Conservation (phyloP, 257 asterid species). For the Lavandula angustifolia region DNA sequence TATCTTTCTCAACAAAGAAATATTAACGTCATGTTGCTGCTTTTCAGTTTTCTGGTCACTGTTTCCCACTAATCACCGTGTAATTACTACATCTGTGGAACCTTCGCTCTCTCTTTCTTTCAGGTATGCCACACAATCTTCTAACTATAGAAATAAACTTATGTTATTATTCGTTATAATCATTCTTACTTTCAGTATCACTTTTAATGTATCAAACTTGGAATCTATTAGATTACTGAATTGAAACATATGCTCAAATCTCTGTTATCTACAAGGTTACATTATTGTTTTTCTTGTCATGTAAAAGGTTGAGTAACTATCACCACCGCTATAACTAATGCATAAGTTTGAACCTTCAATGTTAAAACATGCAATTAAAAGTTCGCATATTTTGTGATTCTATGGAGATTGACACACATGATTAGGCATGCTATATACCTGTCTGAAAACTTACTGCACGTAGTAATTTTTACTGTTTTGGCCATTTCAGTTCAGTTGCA, state of each 20-base stretch:
- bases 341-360: too few relatives aligned
- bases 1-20: not conserved
- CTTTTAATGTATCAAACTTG: too few relatives aligned
- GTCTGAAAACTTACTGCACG: not conserved
- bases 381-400: too few relatives aligned
- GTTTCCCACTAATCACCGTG: slow-evolving; percentile 64
- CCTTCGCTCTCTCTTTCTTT: slow-evolving; percentile 82
- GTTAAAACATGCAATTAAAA: too few relatives aligned
- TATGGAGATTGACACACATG: not conserved
- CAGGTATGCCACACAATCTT: slow-evolving; percentile 54
- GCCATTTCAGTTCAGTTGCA: slow-evolving; percentile 55
- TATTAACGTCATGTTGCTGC: slow-evolving; percentile 6
- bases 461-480: slow-evolving; percentile 2
- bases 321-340: too few relatives aligned
- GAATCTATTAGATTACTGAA: too few relatives aligned
- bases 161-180: not conserved
- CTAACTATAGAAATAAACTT: not conserved
- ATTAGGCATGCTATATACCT: not conserved
- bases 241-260: too few relatives aligned
- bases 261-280: too few relatives aligned
- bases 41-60: slow-evolving; percentile 88
- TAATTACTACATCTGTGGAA: slow-evolving; percentile 62
- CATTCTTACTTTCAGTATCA: not conserved
- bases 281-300: too few relatives aligned
- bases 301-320: too few relatives aligned